phyloP scores from a whole-genome alignment of 2,329 filamentous ascomycete species.

The Fusarium euwallaceae region DNA sequence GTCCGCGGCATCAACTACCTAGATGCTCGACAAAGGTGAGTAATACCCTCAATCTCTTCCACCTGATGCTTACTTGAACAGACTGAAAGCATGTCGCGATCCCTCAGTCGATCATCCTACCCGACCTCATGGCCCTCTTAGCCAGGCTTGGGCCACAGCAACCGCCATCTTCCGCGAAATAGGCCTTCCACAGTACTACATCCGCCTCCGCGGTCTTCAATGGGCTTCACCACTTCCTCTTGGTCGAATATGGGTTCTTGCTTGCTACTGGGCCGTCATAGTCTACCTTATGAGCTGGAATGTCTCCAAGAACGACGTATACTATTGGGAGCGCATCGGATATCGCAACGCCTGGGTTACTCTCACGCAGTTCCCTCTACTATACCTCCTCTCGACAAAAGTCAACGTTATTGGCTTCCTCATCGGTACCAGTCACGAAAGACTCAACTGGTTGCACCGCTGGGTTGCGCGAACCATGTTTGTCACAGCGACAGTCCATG shows the following conservation, averaged over 20 bases:
- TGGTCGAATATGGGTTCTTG: conserved; percentile 67
- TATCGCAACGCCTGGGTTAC: conserved; percentile 78
- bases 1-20: conserved; percentile 60
- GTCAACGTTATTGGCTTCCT: conserved; percentile 71
- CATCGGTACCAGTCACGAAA: conserved; percentile 74
- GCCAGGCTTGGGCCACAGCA: conserved; percentile 69
- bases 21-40: conserved; percentile 59
- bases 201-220: conserved; percentile 60
- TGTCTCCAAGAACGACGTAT: conserved; percentile 64
- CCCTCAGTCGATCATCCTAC: conserved; percentile 64
- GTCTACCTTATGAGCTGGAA: conserved; percentile 68
- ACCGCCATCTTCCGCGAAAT: conserved; percentile 70
- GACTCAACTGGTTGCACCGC: conserved; percentile 79
- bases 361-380: conserved; percentile 72
- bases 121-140: conserved; percentile 59
- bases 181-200: conserved; percentile 67
- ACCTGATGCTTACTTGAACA: conserved; percentile 37
- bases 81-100: conserved; percentile 61
- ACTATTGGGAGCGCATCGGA: conserved; percentile 74
- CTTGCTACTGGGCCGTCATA: conserved; percentile 70
- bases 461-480: conserved; percentile 80
- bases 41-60: not conserved
- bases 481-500: conserved; percentile 76
- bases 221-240: conserved; percentile 72
- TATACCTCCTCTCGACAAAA: conserved; percentile 73